Percentiles rank a stretch among this genome's conserved stretches.
phyloP scores from a whole-genome alignment of 306 rosid species.

The Glycine latifolia region DNA sequence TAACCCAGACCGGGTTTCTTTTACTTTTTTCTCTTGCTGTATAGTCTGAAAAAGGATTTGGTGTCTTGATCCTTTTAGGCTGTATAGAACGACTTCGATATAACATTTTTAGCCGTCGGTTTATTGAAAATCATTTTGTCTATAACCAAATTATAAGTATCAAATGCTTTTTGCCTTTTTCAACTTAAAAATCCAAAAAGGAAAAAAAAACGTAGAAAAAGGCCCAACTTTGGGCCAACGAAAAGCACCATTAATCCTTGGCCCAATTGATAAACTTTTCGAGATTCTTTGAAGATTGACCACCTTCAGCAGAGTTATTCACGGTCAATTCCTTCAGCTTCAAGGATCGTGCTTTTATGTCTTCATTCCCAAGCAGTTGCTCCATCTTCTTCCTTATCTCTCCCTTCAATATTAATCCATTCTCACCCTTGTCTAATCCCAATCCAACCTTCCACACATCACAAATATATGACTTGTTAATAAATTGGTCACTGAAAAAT shows the following conservation, averaged over 20 bases:
- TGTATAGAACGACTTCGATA: not conserved
- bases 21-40: no score
- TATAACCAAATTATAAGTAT: not conserved
- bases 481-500: constrained; percentile 47
- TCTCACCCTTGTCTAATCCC: constrained; percentile 48
- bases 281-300: constrained; percentile 28
- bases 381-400: constrained; percentile 55
- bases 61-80: no score
- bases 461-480: constrained; percentile 50
- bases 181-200: not conserved
- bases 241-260: not conserved
- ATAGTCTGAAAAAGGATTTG: no score
- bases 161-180: not conserved
- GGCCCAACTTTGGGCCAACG: no score
- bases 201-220: not conserved
- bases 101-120: not conserved
- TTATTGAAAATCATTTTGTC: not conserved
- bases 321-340: constrained; percentile 35
- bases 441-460: constrained; percentile 57
- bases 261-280: constrained; percentile 41
- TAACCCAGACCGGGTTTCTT: no score
- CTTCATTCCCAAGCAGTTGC: constrained; percentile 35
- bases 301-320: constrained; percentile 24
- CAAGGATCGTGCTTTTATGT: constrained; percentile 37
- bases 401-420: constrained; percentile 35